Percentiles rank a stretch among this genome's conserved stretches.
phyloP scores from a whole-genome alignment of 106 monocot species.

The Acorus calamus region DNA sequence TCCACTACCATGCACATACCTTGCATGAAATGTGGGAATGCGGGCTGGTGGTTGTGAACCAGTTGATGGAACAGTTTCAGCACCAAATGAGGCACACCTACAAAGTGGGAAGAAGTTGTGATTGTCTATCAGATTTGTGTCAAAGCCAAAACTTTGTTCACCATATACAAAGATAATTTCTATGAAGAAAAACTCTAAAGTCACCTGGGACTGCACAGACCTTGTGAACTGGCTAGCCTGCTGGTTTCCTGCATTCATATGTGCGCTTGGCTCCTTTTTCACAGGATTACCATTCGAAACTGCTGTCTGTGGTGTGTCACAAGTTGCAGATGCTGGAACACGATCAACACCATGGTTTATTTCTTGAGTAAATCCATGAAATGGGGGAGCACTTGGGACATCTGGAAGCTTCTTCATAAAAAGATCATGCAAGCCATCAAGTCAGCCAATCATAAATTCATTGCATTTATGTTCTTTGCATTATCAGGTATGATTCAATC shows the following conservation, averaged over 20 bases:
- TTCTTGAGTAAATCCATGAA: constrained; percentile 38
- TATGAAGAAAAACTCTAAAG: not conserved
- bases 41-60: constrained; percentile 42
- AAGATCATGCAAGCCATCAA: constrained; percentile 10
- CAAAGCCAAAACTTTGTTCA: no score
- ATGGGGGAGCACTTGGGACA: constrained; percentile 88
- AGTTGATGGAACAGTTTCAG: constrained; percentile 31
- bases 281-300: constrained; percentile 21
- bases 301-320: constrained; percentile 3
- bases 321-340: constrained; percentile 12
- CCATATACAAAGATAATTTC: not conserved
- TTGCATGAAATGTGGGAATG: constrained; percentile 79
- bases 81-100: constrained; percentile 29
- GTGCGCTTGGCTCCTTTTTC: constrained; percentile 18
- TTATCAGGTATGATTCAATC: no score
- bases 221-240: constrained; percentile 26
- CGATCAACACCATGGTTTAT: constrained; percentile 29
- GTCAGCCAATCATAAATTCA: no score
- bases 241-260: constrained; percentile 21
- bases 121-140: no score
- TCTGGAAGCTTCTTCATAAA: constrained; percentile 13
- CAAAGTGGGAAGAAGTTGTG: constrained; percentile 5
- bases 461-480: no score
- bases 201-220: constrained; percentile 10
- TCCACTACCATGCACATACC: constrained; percentile 24